phyloP scores from a whole-genome alignment of 148 eudicot genomes.

The Hydrangea macrophylla region DNA sequence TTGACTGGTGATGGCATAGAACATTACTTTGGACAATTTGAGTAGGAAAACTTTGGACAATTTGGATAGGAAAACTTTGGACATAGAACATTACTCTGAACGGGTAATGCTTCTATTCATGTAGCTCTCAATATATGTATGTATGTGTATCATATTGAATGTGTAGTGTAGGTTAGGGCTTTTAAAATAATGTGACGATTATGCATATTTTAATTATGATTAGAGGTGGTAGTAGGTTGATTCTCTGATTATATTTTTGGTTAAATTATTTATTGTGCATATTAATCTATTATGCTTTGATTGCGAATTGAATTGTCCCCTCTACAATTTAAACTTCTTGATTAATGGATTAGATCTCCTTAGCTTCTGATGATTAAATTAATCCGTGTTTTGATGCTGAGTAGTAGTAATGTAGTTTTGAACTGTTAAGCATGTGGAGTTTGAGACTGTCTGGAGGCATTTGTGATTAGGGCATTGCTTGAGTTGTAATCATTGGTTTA shows the following conservation, averaged over 20 bases:
- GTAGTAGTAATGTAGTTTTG: too few species aligned
- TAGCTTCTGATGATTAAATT: background rate
- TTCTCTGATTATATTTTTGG: background rate
- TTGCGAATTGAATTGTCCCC: too few species aligned
- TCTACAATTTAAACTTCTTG: background rate
- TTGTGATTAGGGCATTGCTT: background rate
- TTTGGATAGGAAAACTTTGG: too few species aligned
- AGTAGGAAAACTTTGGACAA: conserved; percentile 1
- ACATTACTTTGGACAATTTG: conserved; percentile 12
- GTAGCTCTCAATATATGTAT: too few species aligned
- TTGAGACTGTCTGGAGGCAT: background rate
- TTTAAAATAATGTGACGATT: background rate
- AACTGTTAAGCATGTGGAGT: background rate
- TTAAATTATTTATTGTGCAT: background rate
- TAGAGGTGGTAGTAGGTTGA: background rate
- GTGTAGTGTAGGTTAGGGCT: background rate
- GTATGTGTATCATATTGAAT: background rate
- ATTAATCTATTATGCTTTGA: background rate
- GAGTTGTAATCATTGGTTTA: background rate
- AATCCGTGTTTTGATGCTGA: background rate
- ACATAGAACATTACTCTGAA: too few species aligned
- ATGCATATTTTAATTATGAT: too few species aligned
- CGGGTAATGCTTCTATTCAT: too few species aligned
- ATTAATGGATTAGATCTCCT: too few species aligned
- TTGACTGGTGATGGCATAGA: too few species aligned